Evolutionary conservation across 495 filamentous ascomycete genomes (phyloP).

Genomic region (Daldinia vernicosa): DNA sequence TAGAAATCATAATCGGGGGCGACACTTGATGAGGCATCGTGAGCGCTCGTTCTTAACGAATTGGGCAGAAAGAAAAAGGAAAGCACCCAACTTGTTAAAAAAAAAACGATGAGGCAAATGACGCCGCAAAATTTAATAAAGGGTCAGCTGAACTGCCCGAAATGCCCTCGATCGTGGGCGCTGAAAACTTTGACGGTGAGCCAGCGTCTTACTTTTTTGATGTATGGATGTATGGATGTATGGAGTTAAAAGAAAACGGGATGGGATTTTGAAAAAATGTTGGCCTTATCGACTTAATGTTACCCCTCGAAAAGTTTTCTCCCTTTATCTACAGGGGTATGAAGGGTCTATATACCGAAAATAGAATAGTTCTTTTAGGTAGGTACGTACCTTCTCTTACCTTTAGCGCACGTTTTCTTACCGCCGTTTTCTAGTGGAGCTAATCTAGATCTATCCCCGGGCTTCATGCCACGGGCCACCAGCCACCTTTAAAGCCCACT

Average conservation of each 20-base stretch:
- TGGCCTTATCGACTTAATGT: constrained; percentile 28
- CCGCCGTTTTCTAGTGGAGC: constrained; percentile 26
- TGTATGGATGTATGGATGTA: constrained; percentile 15
- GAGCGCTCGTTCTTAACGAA: constrained; percentile 13
- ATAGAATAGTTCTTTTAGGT: background rate
- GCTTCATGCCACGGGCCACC: constrained; percentile 5
- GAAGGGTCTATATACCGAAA: constrained; percentile 2
- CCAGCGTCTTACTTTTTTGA: constrained; percentile 27
- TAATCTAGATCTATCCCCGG: constrained; percentile 26
- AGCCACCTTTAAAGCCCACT: background rate
- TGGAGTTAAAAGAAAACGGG: constrained; percentile 15
- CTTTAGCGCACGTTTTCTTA: constrained; percentile 16
- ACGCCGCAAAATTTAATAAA: constrained; percentile 6
- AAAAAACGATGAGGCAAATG: constrained; percentile 2
- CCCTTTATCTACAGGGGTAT: constrained; percentile 27
- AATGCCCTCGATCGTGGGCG: constrained; percentile 36
- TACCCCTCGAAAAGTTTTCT: constrained; percentile 38
- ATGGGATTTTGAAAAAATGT: constrained; percentile 16
- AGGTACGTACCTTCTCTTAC: constrained; percentile 25
- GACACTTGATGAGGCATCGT: constrained; percentile 50
- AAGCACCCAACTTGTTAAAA: constrained; percentile 16
- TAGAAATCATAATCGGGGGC: constrained; percentile 54
- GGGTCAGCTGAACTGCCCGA: constrained; percentile 29
- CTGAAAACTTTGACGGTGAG: constrained; percentile 23
- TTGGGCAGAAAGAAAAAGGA: constrained; percentile 17